Conservation (phyloP, 129 eudicot genomes). For the Flaveria bidentis region DNA sequence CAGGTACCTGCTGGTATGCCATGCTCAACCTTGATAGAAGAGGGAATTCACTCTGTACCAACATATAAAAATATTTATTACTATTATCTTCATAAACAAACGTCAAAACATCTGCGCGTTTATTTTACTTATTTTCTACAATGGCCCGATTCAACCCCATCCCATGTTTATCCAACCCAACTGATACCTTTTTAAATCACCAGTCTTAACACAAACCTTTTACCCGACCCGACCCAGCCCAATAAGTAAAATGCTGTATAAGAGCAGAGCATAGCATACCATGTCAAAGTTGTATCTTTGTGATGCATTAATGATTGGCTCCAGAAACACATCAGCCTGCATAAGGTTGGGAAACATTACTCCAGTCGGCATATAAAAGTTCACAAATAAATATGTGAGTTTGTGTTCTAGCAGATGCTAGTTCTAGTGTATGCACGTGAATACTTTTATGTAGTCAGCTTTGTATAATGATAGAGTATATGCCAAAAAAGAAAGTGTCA, state of each 20-base stretch:
- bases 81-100: constrained; percentile 7
- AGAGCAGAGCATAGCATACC: constrained; percentile 43
- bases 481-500: constrained; percentile 19
- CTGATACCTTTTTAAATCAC: too few relatives aligned
- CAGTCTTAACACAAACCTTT: too few relatives aligned
- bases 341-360: neutral
- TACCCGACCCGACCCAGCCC: too few relatives aligned
- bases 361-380: too few relatives aligned
- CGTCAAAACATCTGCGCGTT: neutral
- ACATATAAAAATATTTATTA: neutral
- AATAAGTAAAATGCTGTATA: too few relatives aligned
- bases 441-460: neutral
- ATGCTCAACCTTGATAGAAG: constrained; percentile 47
- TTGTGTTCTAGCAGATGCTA: neutral
- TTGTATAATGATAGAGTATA: too few relatives aligned
- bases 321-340: constrained; percentile 79
- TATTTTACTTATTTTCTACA: too few relatives aligned
- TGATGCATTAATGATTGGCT: constrained; percentile 55
- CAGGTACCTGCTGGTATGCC: constrained; percentile 59
- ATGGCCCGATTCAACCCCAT: too few relatives aligned
- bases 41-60: constrained; percentile 60
- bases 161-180: too few relatives aligned
- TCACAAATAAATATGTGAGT: neutral
- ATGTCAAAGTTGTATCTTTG: constrained; percentile 57
- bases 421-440: neutral